Conservation (phyloP, 2,329 filamentous ascomycete species). For the Eurotiales sp. region DNA sequence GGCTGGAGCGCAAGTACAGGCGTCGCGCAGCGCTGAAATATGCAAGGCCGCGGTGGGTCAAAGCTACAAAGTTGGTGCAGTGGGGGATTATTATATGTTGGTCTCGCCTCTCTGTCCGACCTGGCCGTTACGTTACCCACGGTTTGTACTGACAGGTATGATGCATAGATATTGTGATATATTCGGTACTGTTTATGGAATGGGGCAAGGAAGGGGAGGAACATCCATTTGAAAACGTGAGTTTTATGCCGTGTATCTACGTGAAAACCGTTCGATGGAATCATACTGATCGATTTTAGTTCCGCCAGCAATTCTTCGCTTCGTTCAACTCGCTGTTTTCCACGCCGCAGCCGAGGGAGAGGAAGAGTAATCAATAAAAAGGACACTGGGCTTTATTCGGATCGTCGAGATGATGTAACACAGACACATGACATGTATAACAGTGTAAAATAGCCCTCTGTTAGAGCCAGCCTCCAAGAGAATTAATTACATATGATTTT, state of each 20-base stretch:
- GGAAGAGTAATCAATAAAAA: conserved; percentile 5
- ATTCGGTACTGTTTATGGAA: conserved; percentile 43
- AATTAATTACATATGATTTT: conserved; percentile 4
- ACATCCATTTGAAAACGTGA: conserved; percentile 40
- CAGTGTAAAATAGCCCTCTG: too few species aligned
- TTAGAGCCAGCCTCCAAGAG: too few species aligned
- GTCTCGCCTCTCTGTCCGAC: conserved; percentile 18
- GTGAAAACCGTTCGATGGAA: not conserved
- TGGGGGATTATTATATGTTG: conserved; percentile 52
- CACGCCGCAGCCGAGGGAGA: conserved; percentile 24
- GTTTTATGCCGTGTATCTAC: conserved; percentile 15
- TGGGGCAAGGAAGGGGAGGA: conserved; percentile 35
- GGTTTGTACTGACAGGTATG: conserved; percentile 3
- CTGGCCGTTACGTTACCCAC: not conserved
- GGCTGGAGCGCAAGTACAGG: conserved; percentile 63
- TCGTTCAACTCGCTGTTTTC: conserved; percentile 31
- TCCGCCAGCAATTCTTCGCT: conserved; percentile 32
- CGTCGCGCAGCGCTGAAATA: conserved; percentile 60
- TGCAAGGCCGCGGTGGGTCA: conserved; percentile 56
- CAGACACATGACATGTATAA: not conserved
- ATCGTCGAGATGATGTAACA: too few species aligned
- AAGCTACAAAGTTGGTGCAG: conserved; percentile 55
- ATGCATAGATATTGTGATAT: conserved; percentile 39
- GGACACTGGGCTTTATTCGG: too few species aligned
- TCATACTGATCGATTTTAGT: conserved; percentile 19